Base-by-base conservation (phyloP, 1,139 yeast genomes). In the Hemisphaericaspora xylanilytica region DNA sequence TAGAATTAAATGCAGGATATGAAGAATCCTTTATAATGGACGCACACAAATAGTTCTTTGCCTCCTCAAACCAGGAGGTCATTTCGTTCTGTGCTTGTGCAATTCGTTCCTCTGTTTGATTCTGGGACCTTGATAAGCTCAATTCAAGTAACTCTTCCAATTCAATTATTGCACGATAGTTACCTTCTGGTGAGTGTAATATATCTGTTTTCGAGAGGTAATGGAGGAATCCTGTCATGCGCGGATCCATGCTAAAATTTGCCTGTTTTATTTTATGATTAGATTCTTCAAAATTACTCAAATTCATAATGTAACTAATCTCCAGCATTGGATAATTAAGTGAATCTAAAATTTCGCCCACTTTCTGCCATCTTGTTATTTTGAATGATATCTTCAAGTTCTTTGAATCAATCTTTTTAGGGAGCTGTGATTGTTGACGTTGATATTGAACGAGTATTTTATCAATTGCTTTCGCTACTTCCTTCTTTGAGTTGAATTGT, bases 361-460 rank as follows among this genome's bases (percentile, higher is more conserved):
- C 33, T 15, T 29, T 31, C 17, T 28, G 27, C 25, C 33, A 40
- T 15, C 45, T 38, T 30, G 24, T 27, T 32, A 37, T 11, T 28
- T 41, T 37, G 35, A 56, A 46, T 36, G 49, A 50, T 5, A 42
- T 40, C 39, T 40, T 24, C 58, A 51, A 12, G 54, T 53, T n/a
- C 28, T 37, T 21, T 52, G 49, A 34, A 64, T 56, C n/a, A 56
- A 48, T 3, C 30, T 31, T 28, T 49, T 45, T 22, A 4, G 11
- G 11, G 63, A 48, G 13, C 53, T 55, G 4, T 36, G 20, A 16
- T 16, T 3, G 44, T 36, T 5, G 51, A 35, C 8, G 31, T n/a
- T 12, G 48, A 36, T 14, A 20, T 37, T 3, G 38, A 37, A 21
- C 63, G 59, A 36, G 57, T 53, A 37, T 59, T 51, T 36, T 58